Evolutionary conservation across 2,329 filamentous ascomycete genomes (phyloP).

Genomic region (Trichoderma brevicompactum): DNA sequence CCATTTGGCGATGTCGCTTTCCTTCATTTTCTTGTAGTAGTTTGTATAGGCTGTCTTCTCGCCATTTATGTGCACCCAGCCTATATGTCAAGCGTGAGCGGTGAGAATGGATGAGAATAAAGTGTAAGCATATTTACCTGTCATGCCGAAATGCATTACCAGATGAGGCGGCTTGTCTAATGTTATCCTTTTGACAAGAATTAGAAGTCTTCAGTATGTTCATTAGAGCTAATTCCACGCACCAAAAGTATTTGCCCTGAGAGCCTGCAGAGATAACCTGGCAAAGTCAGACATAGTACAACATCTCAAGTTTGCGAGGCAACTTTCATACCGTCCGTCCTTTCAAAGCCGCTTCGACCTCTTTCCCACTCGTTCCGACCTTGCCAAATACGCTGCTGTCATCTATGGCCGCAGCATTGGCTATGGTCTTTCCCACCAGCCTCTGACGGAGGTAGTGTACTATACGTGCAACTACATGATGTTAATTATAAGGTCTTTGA

Average conservation of each 20-base stretch:
- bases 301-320: background rate
- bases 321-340: conserved; percentile 64
- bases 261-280: conserved; percentile 69
- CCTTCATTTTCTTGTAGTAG: conserved; percentile 75
- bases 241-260: conserved; percentile 98
- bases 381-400: conserved; percentile 91
- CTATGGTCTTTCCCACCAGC: conserved; percentile 81
- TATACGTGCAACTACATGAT: conserved; percentile 71
- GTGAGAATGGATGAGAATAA: background rate
- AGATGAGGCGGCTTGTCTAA: conserved; percentile 81
- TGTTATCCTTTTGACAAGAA: conserved; percentile 42
- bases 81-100: conserved; percentile 36
- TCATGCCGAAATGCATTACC: conserved; percentile 85
- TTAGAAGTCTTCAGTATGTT: background rate
- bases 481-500: background rate
- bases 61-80: conserved; percentile 87
- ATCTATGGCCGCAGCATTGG: conserved; percentile 70
- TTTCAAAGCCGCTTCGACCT: conserved; percentile 73
- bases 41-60: conserved; percentile 78
- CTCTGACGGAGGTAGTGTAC: conserved; percentile 83
- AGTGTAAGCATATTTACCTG: conserved; percentile 46
- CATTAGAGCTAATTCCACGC: conserved; percentile 28
- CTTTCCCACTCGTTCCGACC: conserved; percentile 75
- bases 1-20: conserved; percentile 68
- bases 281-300: background rate